Percentiles rank a stretch among this genome's conserved stretches.
phyloP scores from a whole-genome alignment of 805 yeast species.

The Candida alai region DNA sequence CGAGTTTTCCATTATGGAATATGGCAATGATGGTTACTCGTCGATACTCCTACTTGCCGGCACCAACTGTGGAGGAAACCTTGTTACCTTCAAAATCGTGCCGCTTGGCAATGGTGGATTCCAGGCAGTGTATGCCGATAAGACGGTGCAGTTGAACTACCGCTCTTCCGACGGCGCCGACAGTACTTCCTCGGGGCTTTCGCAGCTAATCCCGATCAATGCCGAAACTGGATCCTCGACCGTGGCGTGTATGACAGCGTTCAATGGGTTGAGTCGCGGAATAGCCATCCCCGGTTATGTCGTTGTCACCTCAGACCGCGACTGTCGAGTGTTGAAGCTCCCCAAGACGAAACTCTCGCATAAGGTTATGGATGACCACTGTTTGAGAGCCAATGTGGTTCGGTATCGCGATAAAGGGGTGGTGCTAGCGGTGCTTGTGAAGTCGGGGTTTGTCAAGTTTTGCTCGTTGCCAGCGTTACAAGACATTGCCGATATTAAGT shows the following conservation, averaged over 20 bases:
- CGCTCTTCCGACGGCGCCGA: constrained; percentile 29
- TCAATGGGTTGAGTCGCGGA: constrained; percentile 60
- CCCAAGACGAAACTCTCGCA: constrained; percentile 64
- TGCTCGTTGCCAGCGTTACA: constrained; percentile 59
- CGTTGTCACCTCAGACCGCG: constrained; percentile 51
- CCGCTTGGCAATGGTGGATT: constrained; percentile 64
- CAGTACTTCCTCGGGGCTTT: constrained; percentile 50
- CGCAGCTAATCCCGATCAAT: constrained; percentile 55
- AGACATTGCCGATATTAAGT: constrained; percentile 48
- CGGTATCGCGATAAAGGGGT: constrained; percentile 41
- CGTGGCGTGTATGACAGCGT: constrained; percentile 54
- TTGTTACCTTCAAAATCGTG: constrained; percentile 58
- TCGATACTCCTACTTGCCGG: constrained; percentile 76
- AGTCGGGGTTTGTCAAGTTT: constrained; percentile 45
- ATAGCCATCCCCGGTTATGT: constrained; percentile 58
- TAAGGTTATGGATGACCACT: constrained; percentile 50
- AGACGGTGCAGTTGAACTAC: constrained; percentile 34
- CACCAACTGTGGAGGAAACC: constrained; percentile 65
- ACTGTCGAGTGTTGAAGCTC: constrained; percentile 58
- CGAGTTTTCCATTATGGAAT: constrained; percentile 70
- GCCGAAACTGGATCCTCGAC: constrained; percentile 60
- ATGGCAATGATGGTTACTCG: constrained; percentile 64
- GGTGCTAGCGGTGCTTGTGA: constrained; percentile 41
- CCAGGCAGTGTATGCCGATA: constrained; percentile 48
- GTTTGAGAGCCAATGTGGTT: constrained; percentile 50